Evolutionary conservation across 1,284 basidiomycete species (phyloP).

Genomic region (Sporisorium exsertum): DNA sequence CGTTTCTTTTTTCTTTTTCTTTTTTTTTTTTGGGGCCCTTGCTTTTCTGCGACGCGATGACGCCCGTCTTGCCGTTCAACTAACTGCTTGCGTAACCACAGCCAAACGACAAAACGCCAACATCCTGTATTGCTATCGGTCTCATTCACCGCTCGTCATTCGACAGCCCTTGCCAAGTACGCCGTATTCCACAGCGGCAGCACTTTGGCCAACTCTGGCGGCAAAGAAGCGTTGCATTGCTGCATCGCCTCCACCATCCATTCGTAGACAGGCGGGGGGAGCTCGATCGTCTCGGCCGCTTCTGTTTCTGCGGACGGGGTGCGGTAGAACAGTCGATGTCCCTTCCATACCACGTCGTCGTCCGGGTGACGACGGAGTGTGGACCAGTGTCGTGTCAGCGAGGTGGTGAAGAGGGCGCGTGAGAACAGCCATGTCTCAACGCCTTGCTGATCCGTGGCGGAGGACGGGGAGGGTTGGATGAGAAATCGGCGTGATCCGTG

Average conservation of each 20-base stretch:
- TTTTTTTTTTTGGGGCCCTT: too few species aligned
- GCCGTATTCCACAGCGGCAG: conserved; percentile 16
- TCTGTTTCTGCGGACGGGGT: not conserved
- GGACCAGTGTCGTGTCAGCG: conserved; percentile 10
- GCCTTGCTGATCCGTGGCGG: not conserved
- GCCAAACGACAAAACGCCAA: too few species aligned
- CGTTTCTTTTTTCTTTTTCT: too few species aligned
- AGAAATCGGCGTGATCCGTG: conserved; percentile 33
- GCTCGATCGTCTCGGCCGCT: conserved; percentile 8
- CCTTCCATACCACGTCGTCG: conserved; percentile 14
- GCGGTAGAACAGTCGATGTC: conserved; percentile 19
- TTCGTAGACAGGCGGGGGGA: not conserved
- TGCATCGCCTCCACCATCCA: conserved; percentile 7
- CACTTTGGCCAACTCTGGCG: conserved; percentile 5
- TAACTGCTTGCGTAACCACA: too few species aligned
- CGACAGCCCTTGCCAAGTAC: conserved; percentile 4
- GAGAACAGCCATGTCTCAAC: conserved; percentile 34
- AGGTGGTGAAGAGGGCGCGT: conserved; percentile 22
- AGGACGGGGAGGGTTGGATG: not conserved
- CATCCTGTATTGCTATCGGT: not conserved
- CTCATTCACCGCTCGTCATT: not conserved
- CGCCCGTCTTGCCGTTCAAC: too few species aligned
- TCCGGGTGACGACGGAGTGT: not conserved
- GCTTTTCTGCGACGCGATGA: not conserved
- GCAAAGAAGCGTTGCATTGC: conserved; percentile 5